Percentiles rank a stretch among this genome's conserved stretches.
These are phyloP conservation scores for Candida manassasensis DNA, from an alignment of 805 yeast genomes.

Conservation along the genomic window DNA sequence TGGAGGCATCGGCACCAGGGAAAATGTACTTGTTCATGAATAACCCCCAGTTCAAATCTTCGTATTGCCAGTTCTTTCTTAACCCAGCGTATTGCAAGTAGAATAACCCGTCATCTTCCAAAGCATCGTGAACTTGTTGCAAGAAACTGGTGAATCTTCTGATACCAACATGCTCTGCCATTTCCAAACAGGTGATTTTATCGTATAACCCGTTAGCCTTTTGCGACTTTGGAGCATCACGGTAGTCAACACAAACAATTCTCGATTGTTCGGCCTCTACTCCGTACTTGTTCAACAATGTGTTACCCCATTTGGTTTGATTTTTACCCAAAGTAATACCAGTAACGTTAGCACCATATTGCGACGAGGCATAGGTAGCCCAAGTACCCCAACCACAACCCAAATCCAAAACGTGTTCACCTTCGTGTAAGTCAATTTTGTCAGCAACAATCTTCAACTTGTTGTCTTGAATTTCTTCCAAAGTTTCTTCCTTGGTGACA, in stretches of 20 bases:
- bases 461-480: conserved; percentile 83
- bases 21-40: conserved; percentile 94
- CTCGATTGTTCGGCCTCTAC: conserved; percentile 63
- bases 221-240: conserved; percentile 76
- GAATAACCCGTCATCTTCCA: conserved; percentile 89
- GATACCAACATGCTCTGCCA: conserved; percentile 96
- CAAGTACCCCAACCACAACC: conserved; percentile 98
- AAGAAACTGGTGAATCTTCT: conserved; percentile 74
- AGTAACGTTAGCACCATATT: conserved; percentile 80
- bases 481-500: conserved; percentile 63
- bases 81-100: conserved; percentile 85
- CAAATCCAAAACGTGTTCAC: conserved; percentile 73
- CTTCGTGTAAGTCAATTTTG: conserved; percentile 68
- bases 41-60: conserved; percentile 89
- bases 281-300: conserved; percentile 62
- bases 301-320: conserved; percentile 88
- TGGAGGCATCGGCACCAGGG: conserved; percentile 97
- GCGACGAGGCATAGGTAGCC: conserved; percentile 76
- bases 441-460: conserved; percentile 84
- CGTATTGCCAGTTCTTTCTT: conserved; percentile 91
- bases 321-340: conserved; percentile 88
- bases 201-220: conserved; percentile 52
- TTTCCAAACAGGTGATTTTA: conserved; percentile 86
- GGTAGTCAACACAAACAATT: conserved; percentile 80
- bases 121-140: conserved; percentile 76